Conservation (phyloP, 768 basidiomycete species). For the Suillus placidus region DNA sequence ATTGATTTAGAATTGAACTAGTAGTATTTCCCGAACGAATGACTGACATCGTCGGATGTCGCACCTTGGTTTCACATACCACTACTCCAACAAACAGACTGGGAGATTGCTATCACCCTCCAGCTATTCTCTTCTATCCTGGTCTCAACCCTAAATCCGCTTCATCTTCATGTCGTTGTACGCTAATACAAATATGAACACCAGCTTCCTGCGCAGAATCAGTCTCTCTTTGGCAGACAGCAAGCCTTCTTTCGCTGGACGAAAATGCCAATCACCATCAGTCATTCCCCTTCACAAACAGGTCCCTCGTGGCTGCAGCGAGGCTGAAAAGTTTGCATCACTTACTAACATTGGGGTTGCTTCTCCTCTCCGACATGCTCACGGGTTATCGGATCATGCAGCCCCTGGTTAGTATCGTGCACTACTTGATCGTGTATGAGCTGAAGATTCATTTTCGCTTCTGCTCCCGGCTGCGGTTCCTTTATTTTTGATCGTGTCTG, state of each 20-base stretch:
- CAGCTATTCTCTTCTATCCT: not conserved
- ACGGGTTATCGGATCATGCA: constrained; percentile 27
- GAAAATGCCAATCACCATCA: constrained; percentile 21
- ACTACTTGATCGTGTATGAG: constrained; percentile 16
- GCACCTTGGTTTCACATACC: not conserved
- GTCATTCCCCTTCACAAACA: constrained; percentile 26
- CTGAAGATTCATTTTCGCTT: constrained; percentile 25
- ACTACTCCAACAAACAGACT: not conserved
- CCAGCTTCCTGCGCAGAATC: constrained; percentile 21
- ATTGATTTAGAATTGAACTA: constrained; percentile 1
- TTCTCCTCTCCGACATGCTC: constrained; percentile 25
- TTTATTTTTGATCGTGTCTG: constrained; percentile 11
- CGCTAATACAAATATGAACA: constrained; percentile 33
- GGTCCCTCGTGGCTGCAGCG: constrained; percentile 32
- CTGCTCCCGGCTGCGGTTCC: constrained; percentile 21
- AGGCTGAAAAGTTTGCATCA: constrained; percentile 35
- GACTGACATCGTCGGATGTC: not conserved
- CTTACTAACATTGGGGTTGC: constrained; percentile 38
- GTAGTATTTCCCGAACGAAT: not conserved
- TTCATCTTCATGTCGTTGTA: constrained; percentile 27
- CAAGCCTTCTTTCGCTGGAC: constrained; percentile 17
- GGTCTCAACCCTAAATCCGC: not conserved
- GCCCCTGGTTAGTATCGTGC: constrained; percentile 32
- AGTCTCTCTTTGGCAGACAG: constrained; percentile 22
- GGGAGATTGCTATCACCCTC: not conserved